These are phyloP conservation scores for Teunomyces aglyptinius DNA, from an alignment of 805 yeast genomes.

Conservation along the genomic window DNA sequence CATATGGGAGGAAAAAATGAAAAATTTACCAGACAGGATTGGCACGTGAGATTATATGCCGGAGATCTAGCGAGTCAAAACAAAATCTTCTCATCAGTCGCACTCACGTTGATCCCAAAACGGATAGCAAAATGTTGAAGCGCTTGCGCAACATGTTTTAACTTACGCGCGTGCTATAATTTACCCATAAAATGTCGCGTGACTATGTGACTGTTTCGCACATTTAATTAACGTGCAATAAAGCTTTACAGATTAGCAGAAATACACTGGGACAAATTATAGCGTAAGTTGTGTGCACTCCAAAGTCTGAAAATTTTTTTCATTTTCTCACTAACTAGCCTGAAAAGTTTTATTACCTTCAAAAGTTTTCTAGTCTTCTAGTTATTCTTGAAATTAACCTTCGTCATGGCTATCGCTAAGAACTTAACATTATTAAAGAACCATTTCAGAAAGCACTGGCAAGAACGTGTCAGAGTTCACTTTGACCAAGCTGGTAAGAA, in stretches of 20 bases:
- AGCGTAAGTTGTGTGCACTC: not conserved
- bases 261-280: not conserved
- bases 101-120: not conserved
- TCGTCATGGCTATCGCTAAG: constrained; percentile 86
- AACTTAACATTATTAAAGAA: constrained; percentile 98
- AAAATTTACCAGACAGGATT: constrained; percentile 4
- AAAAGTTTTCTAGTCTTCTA: constrained; percentile 4
- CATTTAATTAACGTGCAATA: not conserved
- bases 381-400: constrained; percentile 12
- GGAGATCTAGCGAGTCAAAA: not conserved
- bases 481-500: constrained; percentile 99
- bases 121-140: not conserved
- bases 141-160: not conserved
- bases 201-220: constrained; percentile 3
- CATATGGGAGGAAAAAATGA: constrained; percentile 4
- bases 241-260: constrained; percentile 1
- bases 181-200: constrained; percentile 1
- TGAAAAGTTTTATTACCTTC: constrained; percentile 3
- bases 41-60: constrained; percentile 3
- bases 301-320: constrained; percentile 14
- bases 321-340: constrained; percentile 2
- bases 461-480: constrained; percentile 99
- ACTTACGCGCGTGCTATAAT: not conserved
- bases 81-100: not conserved
- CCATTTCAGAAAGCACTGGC: constrained; percentile 99